Base-by-base conservation (phyloP, 371 early-diverging fungal genomes). In the Rhizopus sp. region DNA sequence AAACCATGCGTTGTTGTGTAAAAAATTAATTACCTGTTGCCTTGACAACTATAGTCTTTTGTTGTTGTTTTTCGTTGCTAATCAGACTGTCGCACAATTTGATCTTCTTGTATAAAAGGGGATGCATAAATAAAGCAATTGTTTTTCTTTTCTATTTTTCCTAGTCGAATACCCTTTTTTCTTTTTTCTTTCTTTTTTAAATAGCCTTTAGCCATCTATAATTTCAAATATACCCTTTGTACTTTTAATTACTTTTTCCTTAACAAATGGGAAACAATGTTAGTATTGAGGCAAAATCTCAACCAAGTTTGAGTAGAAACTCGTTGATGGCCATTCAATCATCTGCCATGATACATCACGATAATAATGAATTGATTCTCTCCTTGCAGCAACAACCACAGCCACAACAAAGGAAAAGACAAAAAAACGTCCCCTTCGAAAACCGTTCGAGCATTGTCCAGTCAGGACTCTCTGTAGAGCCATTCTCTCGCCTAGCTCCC, bases 201-300 rank as follows among this genome's bases (percentile, higher is more conserved):
- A 37, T 37, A 37, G 7, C 13, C 7, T 9, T 45, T 45, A 15
- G 13, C 2, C 13, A 37, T 6, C 13, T 10, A 37, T 37, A 37
- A 37, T 37, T 37, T 23, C 39, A 38, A 7, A 17, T 9, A 45
- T 45, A 45, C 45, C 45, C 45, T 45, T 45, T 45, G 9, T 45
- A 45, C 9, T 23, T 9, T 23, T 9, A 9, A 17, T 45, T 45
- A 17, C 23, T 45, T 45, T 16, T 45, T 9, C 17, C 32, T 30
- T 31, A 7, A 32, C 29, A 31, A 51, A 58, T 58, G 59, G 59
- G 59, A 51, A 58, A 58, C 12, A 58, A 58, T 31, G 41, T 51
- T 23, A 58, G 59, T 31, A 42, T 51, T 50, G 52, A 50, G 8
- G 15, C 46, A 47, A 40, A 30, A 34, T 50, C 16, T 5, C 44